Evolutionary conservation across 169 alveolate species (phyloP), one percentile per base, ranked within the genome.

Genomic region (Cryptosporidium andersoni): DNA sequence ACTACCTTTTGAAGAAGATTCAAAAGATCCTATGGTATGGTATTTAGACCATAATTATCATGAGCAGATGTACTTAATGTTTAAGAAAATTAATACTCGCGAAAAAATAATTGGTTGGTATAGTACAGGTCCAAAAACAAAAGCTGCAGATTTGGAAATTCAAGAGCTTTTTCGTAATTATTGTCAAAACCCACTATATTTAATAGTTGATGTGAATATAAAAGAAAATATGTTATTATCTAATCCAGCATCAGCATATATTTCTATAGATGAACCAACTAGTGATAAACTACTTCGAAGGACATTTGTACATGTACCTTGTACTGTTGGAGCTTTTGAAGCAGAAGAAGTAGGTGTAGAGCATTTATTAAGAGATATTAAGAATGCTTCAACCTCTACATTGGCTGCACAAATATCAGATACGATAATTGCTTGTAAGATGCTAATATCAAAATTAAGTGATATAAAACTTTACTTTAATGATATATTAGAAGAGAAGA

Each of bases 321-420:
- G 96, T 11, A 91, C 96, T 16, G 96, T 97, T 89, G 99, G 98
- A 49, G 99, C 99, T n/a, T 92, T 94, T 51, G 99, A 97, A 88
- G 99, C 99, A 7, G 99, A 98, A 88, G 98, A 98, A 82, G 99
- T 98, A 4, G 99, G 99, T 14, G 98, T 98, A 47, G 99, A 98
- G 90, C 99, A 97, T 89, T 92, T 98, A 14, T 92, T 98, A 63
- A 95, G 99, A 80, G 99, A 98, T 89, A 90, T 97, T 63, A 97
- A 97, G 81, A 97, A 97, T 81, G 95, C 96, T 1, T 95, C 99
- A 66, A 92, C 96, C 7, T 96, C 98, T 12, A 94, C 98, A 12
- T 90, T 96, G 34, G 95, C 98, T 40, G 95, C 96, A 55, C 81
- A 65, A 85, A 95, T 91, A 37, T 93, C 93, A 1, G 90, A 82